Percentiles rank a stretch among this genome's conserved stretches.
Evolutionary conservation across 495 filamentous ascomycete genomes (phyloP).

Genomic region (Penicillium cinerascens): DNA sequence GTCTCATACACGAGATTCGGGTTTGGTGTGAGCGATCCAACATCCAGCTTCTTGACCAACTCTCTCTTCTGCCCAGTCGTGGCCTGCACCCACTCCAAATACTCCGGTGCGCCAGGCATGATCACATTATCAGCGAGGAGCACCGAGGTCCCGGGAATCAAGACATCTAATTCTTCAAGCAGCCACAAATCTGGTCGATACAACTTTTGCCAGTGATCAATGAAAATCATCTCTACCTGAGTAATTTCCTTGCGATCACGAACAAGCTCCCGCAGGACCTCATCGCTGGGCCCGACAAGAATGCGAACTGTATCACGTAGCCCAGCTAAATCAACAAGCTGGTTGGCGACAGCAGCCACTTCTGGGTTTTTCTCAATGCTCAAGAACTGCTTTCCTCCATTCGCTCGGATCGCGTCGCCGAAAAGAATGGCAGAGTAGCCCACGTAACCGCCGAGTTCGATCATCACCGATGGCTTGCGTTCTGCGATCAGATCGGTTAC

Average conservation of each 20-base stretch:
- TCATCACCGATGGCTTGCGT: constrained; percentile 56
- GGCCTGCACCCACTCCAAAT: constrained; percentile 34
- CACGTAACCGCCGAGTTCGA: constrained; percentile 74
- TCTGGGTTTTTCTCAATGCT: constrained; percentile 61
- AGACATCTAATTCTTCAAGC: constrained; percentile 56
- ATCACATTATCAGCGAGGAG: constrained; percentile 66
- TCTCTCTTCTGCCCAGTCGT: constrained; percentile 1
- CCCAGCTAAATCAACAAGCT: constrained; percentile 62
- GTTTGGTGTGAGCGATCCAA: constrained; percentile 8
- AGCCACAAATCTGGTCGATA: constrained; percentile 64
- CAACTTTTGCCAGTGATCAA: constrained; percentile 64
- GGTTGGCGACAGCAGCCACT: constrained; percentile 56
- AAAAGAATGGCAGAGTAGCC: constrained; percentile 72
- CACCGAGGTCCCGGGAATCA: constrained; percentile 49
- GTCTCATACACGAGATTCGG: constrained; percentile 21
- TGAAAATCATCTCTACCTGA: constrained; percentile 58
- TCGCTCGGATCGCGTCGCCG: constrained; percentile 48
- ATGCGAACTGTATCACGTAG: constrained; percentile 50
- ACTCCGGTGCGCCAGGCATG: constrained; percentile 62
- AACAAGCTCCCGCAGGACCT: constrained; percentile 24
- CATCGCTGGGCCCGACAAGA: constrained; percentile 16
- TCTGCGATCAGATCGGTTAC: constrained; percentile 57
- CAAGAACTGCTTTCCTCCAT: constrained; percentile 52
- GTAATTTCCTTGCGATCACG: constrained; percentile 28
- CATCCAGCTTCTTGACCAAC: constrained; percentile 1